Evolutionary conservation across 2,329 filamentous ascomycete species (phyloP).

Genomic region (Beauveria sp.): DNA sequence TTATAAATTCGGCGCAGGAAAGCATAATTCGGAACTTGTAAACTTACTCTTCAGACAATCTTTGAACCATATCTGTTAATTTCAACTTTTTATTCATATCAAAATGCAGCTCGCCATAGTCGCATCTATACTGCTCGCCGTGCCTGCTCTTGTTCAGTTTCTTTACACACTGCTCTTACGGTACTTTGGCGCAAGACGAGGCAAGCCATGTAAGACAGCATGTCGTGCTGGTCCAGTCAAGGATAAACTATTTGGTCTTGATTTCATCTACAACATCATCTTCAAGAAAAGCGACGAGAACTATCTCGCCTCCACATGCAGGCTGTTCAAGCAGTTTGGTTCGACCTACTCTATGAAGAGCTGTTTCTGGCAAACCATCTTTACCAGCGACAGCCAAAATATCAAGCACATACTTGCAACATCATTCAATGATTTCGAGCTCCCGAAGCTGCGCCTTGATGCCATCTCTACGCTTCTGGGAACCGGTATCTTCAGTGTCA

Average conservation of each 20-base stretch:
- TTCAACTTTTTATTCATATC: background rate
- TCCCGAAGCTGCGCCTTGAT: conserved; percentile 27
- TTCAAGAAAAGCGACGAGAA: conserved; percentile 19
- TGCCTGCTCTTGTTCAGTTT: conserved; percentile 13
- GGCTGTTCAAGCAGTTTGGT: conserved; percentile 22
- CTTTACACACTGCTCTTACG: conserved; percentile 15
- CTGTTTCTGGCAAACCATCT: conserved; percentile 26
- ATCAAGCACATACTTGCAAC: conserved; percentile 47
- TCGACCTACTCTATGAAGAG: conserved; percentile 25
- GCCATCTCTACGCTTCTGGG: conserved; percentile 35
- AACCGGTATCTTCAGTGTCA: conserved; percentile 39
- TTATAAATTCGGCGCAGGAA: background rate
- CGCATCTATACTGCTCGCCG: background rate
- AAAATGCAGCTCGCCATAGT: background rate
- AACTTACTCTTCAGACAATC: too few species aligned
- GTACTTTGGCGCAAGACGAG: background rate
- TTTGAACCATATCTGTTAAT: background rate
- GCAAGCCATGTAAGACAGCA: conserved; percentile 18
- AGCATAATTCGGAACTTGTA: background rate
- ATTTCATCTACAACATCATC: conserved; percentile 25
- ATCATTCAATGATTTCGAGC: conserved; percentile 42
- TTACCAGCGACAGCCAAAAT: conserved; percentile 41
- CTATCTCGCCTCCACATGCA: conserved; percentile 22
- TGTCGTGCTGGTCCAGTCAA: conserved; percentile 19
- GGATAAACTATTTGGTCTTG: conserved; percentile 26